Conservation (phyloP, 2,329 filamentous ascomycete genomes). For the Apiospora kogelbergensis region DNA sequence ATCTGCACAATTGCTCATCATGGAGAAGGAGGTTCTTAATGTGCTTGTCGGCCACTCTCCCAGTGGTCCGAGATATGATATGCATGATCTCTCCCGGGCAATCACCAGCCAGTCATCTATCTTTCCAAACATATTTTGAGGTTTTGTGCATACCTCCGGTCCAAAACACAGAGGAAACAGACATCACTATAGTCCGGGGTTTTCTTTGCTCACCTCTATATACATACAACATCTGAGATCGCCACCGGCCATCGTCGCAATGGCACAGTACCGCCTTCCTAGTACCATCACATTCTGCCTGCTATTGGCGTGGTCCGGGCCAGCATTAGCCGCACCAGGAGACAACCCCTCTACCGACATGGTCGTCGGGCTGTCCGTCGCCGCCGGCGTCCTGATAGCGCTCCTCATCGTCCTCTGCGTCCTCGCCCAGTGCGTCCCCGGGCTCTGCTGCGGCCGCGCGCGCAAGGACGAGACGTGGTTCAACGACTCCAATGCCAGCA, state of each 20-base stretch:
- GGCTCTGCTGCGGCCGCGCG: neutral
- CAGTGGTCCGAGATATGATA: neutral
- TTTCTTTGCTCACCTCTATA: neutral
- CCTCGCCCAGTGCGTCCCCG: constrained; percentile 21
- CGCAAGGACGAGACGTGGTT: constrained; percentile 3
- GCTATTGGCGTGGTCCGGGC: neutral
- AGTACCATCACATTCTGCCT: constrained; percentile 7
- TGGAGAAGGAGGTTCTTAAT: neutral
- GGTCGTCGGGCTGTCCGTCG: constrained; percentile 21
- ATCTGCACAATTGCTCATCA: neutral
- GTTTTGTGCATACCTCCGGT: neutral
- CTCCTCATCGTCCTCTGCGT: constrained; percentile 23
- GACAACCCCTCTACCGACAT: constrained; percentile 21
- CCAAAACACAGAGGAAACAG: neutral
- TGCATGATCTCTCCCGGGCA: neutral
- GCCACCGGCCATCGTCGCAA: neutral
- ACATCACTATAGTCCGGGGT: too few relatives aligned
- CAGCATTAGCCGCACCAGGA: constrained; percentile 14
- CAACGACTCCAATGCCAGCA: neutral
- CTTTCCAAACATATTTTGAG: neutral
- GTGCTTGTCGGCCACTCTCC: neutral
- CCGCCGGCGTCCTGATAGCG: constrained; percentile 17
- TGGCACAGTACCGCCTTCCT: neutral
- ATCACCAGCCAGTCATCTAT: neutral
- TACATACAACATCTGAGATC: neutral